phyloP scores from a whole-genome alignment of 306 rosid species.

The Dicorynia guianensis region DNA sequence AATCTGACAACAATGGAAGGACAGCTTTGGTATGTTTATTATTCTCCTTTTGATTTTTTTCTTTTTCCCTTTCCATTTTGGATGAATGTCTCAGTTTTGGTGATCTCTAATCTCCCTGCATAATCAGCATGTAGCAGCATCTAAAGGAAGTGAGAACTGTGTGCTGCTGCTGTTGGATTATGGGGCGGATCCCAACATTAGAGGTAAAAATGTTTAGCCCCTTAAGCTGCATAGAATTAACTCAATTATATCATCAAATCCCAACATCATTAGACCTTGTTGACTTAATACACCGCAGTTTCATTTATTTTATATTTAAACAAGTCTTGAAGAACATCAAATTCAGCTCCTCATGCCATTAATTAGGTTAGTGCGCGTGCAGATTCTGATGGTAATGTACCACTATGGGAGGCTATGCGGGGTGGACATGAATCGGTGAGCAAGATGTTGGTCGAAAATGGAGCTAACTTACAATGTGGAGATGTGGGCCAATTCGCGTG shows the following conservation, averaged over 20 bases:
- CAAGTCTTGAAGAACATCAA: no score
- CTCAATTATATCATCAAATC: neutral
- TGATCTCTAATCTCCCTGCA: slow-evolving; percentile 9
- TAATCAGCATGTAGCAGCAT: slow-evolving; percentile 81
- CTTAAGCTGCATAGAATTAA: neutral
- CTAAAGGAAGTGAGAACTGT: slow-evolving; percentile 73
- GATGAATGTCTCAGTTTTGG: neutral
- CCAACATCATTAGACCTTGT: no score
- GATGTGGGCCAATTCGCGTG: slow-evolving; percentile 76
- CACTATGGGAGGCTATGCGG: slow-evolving; percentile 83
- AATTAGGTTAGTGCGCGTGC: slow-evolving; percentile 15
- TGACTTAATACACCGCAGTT: no score
- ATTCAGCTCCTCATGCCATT: neutral
- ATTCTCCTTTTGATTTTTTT: slow-evolving; percentile 1
- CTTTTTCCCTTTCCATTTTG: neutral
- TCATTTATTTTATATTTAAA: no score
- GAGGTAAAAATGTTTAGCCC: slow-evolving; percentile 60
- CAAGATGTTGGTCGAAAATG: slow-evolving; percentile 66
- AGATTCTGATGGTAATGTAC: slow-evolving; percentile 82
- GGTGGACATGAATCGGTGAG: slow-evolving; percentile 63
- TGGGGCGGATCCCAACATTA: slow-evolving; percentile 75
- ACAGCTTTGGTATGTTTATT: slow-evolving; percentile 76
- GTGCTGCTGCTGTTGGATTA: slow-evolving; percentile 74
- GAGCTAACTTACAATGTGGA: slow-evolving; percentile 61
- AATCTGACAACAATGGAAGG: slow-evolving; percentile 76